Conservation (phyloP, 768 basidiomycete genomes). For the Amanita muscaria region DNA sequence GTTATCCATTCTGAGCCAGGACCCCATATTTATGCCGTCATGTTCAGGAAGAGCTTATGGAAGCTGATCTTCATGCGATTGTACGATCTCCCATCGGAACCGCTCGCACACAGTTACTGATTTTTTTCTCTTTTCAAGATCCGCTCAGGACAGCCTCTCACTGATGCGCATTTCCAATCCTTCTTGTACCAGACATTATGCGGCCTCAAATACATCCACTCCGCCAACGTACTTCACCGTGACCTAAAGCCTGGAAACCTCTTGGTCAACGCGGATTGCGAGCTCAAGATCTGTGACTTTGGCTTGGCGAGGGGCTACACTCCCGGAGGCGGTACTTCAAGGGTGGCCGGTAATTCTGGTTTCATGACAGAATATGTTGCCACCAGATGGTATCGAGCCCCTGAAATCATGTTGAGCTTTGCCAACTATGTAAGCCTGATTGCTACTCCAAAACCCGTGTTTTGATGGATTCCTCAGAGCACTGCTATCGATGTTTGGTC, state of each 20-base stretch:
- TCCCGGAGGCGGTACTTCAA: slow-evolving; percentile 68
- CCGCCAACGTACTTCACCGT: slow-evolving; percentile 93
- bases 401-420: slow-evolving; percentile 98
- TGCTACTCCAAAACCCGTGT: neutral
- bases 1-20: slow-evolving; percentile 4
- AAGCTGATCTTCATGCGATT: slow-evolving; percentile 98
- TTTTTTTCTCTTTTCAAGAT: slow-evolving; percentile 37
- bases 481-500: slow-evolving; percentile 96
- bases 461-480: slow-evolving; percentile 38
- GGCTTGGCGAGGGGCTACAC: slow-evolving; percentile 93
- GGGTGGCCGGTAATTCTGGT: slow-evolving; percentile 73
- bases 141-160: slow-evolving; percentile 80
- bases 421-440: slow-evolving; percentile 73
- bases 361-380: slow-evolving; percentile 99
- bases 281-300: slow-evolving; percentile 98
- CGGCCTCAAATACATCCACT: slow-evolving; percentile 96
- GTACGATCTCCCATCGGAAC: slow-evolving; percentile 34
- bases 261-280: slow-evolving; percentile 96
- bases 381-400: slow-evolving; percentile 98
- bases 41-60: slow-evolving; percentile 96
- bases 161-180: slow-evolving; percentile 88
- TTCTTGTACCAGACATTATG: slow-evolving; percentile 99
- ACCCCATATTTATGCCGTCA: slow-evolving; percentile 5
- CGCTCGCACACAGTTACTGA: neutral
- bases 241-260: slow-evolving; percentile 94